These are phyloP conservation scores for Crassisporium funariophilum DNA, from an alignment of 768 basidiomycete genomes.

Conservation along the genomic window DNA sequence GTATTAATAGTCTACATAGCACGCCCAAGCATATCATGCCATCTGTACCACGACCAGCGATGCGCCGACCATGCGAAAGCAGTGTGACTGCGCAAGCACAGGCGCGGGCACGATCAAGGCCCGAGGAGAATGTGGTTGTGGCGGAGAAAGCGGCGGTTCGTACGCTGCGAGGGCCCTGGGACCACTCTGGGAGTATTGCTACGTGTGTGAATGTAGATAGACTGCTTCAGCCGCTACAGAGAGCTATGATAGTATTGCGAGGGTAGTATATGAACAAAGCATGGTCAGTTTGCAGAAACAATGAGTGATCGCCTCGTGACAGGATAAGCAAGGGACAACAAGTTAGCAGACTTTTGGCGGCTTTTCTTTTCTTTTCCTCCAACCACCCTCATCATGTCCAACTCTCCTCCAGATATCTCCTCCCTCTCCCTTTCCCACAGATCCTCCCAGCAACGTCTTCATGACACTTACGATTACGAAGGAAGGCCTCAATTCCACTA, in stretches of 20 bases:
- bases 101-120: constrained; percentile 18
- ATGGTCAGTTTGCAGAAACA: constrained; percentile 9
- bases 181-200: constrained; percentile 49
- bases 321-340: constrained; percentile 36
- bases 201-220: constrained; percentile 48
- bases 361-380: constrained; percentile 29
- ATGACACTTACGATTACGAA: constrained; percentile 87
- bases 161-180: constrained; percentile 56
- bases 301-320: constrained; percentile 6
- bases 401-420: constrained; percentile 79
- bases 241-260: constrained; percentile 38
- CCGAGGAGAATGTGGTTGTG: constrained; percentile 11
- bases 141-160: constrained; percentile 13
- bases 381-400: constrained; percentile 65
- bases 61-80: constrained; percentile 34
- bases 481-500: constrained; percentile 74
- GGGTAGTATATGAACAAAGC: constrained; percentile 11
- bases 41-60: constrained; percentile 59
- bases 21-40: constrained; percentile 68
- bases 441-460: constrained; percentile 72
- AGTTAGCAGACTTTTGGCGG: constrained; percentile 24
- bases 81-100: constrained; percentile 8
- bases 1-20: constrained; percentile 27
- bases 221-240: constrained; percentile 48
- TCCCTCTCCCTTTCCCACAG: constrained; percentile 69